These are phyloP conservation scores for Tetrapisispora arboricola DNA, from an alignment of 805 yeast genomes.

Conservation along the genomic window DNA sequence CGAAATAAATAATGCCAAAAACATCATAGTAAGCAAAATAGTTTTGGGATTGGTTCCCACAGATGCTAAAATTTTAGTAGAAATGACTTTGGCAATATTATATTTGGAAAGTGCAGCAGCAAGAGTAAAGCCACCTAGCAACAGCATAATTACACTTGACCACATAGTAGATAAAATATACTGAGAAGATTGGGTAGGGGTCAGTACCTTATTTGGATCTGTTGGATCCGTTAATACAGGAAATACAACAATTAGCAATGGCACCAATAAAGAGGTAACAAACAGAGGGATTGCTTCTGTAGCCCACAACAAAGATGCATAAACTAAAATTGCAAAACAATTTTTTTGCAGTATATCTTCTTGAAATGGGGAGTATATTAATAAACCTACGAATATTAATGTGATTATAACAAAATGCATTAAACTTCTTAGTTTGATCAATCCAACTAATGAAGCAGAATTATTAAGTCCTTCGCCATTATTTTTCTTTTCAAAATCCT, in stretches of 20 bases:
- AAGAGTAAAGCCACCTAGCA: slow-evolving; percentile 87
- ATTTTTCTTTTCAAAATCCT: slow-evolving; percentile 1
- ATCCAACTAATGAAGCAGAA: neutral
- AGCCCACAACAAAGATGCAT: slow-evolving; percentile 88
- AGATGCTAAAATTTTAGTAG: slow-evolving; percentile 67
- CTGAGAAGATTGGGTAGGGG: slow-evolving; percentile 52
- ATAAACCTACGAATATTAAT: slow-evolving; percentile 36
- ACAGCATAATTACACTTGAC: slow-evolving; percentile 84
- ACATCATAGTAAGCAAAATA: slow-evolving; percentile 72
- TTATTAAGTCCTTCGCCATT: neutral
- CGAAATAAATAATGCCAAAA: slow-evolving; percentile 72
- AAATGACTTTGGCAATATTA: slow-evolving; percentile 75
- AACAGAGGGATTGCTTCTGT: slow-evolving; percentile 50
- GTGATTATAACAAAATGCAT: slow-evolving; percentile 41
- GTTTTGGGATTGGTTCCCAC: slow-evolving; percentile 82
- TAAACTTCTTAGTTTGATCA: neutral
- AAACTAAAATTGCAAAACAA: slow-evolving; percentile 74
- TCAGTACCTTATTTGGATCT: slow-evolving; percentile 38
- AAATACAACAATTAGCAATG: slow-evolving; percentile 65
- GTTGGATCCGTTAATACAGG: slow-evolving; percentile 54
- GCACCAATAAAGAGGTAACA: slow-evolving; percentile 77
- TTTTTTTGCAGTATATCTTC: slow-evolving; percentile 54
- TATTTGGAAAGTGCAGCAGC: slow-evolving; percentile 93
- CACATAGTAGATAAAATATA: slow-evolving; percentile 84
- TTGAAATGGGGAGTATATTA: slow-evolving; percentile 43